Percentiles rank a stretch among this genome's conserved stretches.
phyloP scores from a whole-genome alignment of 768 basidiomycete species.

The Lactarius trivialis region DNA sequence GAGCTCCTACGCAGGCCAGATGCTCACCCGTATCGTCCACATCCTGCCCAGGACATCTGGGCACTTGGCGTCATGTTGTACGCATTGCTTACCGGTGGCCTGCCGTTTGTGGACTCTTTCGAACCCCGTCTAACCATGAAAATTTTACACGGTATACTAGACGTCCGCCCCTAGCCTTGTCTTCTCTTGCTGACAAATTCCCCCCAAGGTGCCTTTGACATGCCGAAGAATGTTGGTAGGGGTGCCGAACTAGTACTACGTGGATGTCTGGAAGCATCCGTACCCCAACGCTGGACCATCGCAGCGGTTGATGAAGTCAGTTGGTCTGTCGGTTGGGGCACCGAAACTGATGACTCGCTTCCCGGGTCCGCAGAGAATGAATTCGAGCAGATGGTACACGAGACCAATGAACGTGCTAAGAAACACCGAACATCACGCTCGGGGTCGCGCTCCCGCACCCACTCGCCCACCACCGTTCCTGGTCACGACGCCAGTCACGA shows the following conservation, averaged over 20 bases:
- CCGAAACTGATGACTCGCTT: slow-evolving; percentile 36
- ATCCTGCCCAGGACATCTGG: slow-evolving; percentile 92
- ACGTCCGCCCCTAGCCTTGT: slow-evolving; percentile 15
- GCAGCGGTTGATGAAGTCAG: slow-evolving; percentile 71
- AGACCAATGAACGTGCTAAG: slow-evolving; percentile 32
- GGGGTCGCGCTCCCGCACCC: not conserved
- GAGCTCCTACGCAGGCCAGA: slow-evolving; percentile 69
- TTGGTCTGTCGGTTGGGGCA: slow-evolving; percentile 72
- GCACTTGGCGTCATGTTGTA: slow-evolving; percentile 89
- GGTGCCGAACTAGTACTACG: slow-evolving; percentile 62
- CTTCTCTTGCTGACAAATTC: slow-evolving; percentile 9
- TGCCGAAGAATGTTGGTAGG: slow-evolving; percentile 49
- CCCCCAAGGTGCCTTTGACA: slow-evolving; percentile 51
- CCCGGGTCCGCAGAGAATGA: slow-evolving; percentile 28
- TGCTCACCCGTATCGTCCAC: slow-evolving; percentile 34
- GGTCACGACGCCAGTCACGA: slow-evolving; percentile 11
- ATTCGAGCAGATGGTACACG: slow-evolving; percentile 31
- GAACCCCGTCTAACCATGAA: slow-evolving; percentile 91
- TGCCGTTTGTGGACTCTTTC: slow-evolving; percentile 86
- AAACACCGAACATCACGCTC: slow-evolving; percentile 8
- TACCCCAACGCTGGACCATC: slow-evolving; percentile 69
- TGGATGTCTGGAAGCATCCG: slow-evolving; percentile 71
- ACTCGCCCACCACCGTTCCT: not conserved
- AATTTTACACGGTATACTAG: slow-evolving; percentile 69
- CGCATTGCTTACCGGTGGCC: slow-evolving; percentile 70